Conservation (phyloP, 2,329 filamentous ascomycete species). For the Colletotrichum chlorophyti region DNA sequence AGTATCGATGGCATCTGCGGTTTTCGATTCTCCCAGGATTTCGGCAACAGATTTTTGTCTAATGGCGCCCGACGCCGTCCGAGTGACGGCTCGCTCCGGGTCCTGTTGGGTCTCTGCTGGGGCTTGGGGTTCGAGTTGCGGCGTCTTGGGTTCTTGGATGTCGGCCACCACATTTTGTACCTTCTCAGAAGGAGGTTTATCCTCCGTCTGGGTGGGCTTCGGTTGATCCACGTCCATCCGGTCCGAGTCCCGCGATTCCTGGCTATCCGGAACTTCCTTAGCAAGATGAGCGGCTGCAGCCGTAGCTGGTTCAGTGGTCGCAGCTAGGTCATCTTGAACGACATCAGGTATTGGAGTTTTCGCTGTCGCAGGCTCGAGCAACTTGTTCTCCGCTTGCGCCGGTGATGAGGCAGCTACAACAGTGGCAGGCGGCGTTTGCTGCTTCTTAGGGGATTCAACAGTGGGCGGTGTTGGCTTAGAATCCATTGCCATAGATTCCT, state of each 20-base stretch:
- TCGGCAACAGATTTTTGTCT: constrained; percentile 77
- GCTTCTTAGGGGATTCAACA: constrained; percentile 20
- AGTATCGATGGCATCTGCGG: constrained; percentile 43
- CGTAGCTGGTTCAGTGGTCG: background rate
- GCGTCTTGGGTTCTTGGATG: background rate
- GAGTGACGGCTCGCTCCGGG: constrained; percentile 66
- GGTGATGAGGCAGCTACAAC: background rate
- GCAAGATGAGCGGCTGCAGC: background rate
- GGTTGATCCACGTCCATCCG: constrained; percentile 43
- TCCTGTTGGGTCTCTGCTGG: constrained; percentile 33
- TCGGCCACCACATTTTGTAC: background rate
- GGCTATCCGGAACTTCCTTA: constrained; percentile 44
- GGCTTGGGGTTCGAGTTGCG: constrained; percentile 28
- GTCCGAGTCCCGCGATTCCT: constrained; percentile 37
- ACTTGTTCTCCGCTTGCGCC: background rate
- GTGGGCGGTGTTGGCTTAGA: constrained; percentile 18
- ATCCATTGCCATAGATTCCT: constrained; percentile 44
- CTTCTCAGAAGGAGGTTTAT: constrained; percentile 1
- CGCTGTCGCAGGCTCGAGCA: background rate
- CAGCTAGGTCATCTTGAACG: background rate
- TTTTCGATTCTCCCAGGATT: constrained; percentile 64
- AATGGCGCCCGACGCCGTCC: constrained; percentile 74
- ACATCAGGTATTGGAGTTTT: background rate
- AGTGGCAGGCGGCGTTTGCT: constrained; percentile 1
- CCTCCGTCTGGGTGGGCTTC: constrained; percentile 29